Evolutionary conservation across 1,284 basidiomycete species (phyloP).

Genomic region (Heliocybe sulcata): DNA sequence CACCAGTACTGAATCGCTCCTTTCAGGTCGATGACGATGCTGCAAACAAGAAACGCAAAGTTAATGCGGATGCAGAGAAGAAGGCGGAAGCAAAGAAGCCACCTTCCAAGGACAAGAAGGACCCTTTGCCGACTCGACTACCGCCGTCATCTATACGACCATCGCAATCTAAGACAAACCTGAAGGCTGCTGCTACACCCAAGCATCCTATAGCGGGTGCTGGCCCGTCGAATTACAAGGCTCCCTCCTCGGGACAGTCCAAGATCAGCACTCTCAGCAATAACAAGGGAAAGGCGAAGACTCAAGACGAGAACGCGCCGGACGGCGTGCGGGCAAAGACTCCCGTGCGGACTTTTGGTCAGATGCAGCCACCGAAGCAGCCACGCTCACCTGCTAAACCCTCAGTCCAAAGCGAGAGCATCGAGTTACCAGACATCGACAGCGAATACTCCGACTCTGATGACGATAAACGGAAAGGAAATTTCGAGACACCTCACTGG

Average conservation of each 20-base stretch:
- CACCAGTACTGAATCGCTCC: neutral
- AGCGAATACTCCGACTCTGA: conserved; percentile 96
- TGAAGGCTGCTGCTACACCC: conserved; percentile 20
- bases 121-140: conserved; percentile 24
- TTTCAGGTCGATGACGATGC: conserved; percentile 47
- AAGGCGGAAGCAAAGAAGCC: conserved; percentile 53
- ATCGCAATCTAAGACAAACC: conserved; percentile 16
- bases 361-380: conserved; percentile 54
- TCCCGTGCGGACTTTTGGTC: conserved; percentile 65
- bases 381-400: conserved; percentile 26
- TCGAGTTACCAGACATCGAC: conserved; percentile 88
- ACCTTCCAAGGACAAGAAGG: conserved; percentile 36
- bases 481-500: conserved; percentile 78
- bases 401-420: conserved; percentile 64
- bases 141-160: conserved; percentile 14
- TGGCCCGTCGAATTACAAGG: conserved; percentile 8
- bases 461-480: conserved; percentile 70
- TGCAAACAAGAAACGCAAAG: conserved; percentile 58
- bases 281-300: conserved; percentile 39
- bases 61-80: conserved; percentile 46
- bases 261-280: conserved; percentile 21
- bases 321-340: conserved; percentile 42
- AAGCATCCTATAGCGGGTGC: conserved; percentile 18
- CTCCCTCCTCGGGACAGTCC: conserved; percentile 7
- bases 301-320: conserved; percentile 38